Percentiles rank a stretch among this genome's conserved stretches.
phyloP scores from a whole-genome alignment of 2,329 filamentous ascomycete species.

The Uncinocarpus reesii region DNA sequence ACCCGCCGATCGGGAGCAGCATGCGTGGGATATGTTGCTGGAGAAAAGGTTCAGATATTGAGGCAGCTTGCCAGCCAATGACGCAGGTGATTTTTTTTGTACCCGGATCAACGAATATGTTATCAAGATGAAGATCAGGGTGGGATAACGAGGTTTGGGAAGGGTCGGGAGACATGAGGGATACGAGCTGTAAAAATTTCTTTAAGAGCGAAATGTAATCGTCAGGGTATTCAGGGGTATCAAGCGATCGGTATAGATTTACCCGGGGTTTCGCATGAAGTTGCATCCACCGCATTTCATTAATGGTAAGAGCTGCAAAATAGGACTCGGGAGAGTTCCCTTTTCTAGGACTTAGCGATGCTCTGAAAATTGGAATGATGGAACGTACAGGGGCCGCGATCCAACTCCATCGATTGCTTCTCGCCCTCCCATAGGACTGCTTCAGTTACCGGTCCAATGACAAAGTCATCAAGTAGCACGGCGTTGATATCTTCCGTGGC shows the following conservation, averaged over 20 bases:
- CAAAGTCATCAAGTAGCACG: slow-evolving; percentile 20
- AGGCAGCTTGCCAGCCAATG: slow-evolving; percentile 12
- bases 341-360: neutral
- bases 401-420: slow-evolving; percentile 20
- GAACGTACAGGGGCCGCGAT: slow-evolving; percentile 25
- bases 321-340: slow-evolving; percentile 17
- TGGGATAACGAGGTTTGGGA: slow-evolving; percentile 11
- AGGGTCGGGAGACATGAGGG: slow-evolving; percentile 18
- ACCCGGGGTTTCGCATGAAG: slow-evolving; percentile 20
- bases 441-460: slow-evolving; percentile 21
- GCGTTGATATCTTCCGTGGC: neutral
- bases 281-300: slow-evolving; percentile 22
- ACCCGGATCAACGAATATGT: slow-evolving; percentile 24
- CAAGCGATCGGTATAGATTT: slow-evolving; percentile 21
- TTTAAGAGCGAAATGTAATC: slow-evolving; percentile 21
- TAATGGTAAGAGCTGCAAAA: slow-evolving; percentile 19
- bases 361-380: neutral
- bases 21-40: neutral
- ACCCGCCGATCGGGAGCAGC: neutral
- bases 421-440: slow-evolving; percentile 18
- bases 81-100: slow-evolving; percentile 19
- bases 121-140: slow-evolving; percentile 23
- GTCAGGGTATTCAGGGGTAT: slow-evolving; percentile 18
- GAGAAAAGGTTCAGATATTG: neutral
- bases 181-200: slow-evolving; percentile 22